phyloP scores from a whole-genome alignment of 441 rosid genomes.

The Gossypium schwendimanii region DNA sequence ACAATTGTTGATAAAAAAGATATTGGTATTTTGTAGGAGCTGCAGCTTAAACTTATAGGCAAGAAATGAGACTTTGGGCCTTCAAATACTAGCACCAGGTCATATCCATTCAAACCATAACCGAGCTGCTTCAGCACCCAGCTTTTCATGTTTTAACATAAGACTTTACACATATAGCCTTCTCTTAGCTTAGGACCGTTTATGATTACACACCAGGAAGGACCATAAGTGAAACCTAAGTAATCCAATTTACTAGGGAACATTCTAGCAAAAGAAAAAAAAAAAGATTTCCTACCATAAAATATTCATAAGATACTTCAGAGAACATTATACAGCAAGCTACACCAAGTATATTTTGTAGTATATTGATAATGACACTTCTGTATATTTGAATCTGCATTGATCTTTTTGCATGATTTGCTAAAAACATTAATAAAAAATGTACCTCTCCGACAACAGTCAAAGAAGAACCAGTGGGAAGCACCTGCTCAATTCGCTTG shows the following conservation, averaged over 20 bases:
- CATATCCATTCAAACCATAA: background rate
- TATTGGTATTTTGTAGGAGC: background rate
- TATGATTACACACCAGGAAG: background rate
- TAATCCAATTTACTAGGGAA: background rate
- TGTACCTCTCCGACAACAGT: conserved; percentile 94
- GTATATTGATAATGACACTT: background rate
- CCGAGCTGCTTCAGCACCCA: background rate
- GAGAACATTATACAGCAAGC: background rate
- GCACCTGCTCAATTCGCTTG: conserved; percentile 85
- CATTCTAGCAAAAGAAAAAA: background rate
- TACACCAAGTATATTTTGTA: background rate
- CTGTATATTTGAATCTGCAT: background rate
- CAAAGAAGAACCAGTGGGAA: conserved; percentile 81
- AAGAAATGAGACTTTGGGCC: background rate
- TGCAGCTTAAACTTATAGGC: background rate
- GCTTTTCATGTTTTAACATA: conserved; percentile 3
- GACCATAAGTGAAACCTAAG: conserved; percentile 6
- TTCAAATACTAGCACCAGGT: background rate
- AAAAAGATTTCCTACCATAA: background rate
- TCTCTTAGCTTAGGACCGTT: background rate
- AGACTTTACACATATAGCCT: background rate
- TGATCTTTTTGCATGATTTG: background rate
- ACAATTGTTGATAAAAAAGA: conserved; percentile 2
- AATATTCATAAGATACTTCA: background rate
- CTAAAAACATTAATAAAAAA: background rate